phyloP scores from a whole-genome alignment of 1,284 basidiomycete genomes.

The Malassezia slooffiae region DNA sequence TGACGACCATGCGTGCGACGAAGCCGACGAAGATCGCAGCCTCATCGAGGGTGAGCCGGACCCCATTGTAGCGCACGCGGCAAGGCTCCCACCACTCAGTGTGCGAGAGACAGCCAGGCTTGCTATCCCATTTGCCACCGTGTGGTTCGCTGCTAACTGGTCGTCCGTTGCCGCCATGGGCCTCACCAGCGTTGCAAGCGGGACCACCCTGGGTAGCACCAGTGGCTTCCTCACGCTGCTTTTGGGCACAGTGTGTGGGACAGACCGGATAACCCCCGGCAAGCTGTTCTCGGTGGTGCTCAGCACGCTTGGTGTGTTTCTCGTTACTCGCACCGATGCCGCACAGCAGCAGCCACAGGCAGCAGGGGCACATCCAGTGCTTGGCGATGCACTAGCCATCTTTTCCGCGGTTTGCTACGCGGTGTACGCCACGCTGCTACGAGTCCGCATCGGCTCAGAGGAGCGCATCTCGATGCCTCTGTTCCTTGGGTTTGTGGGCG shows the following conservation, averaged over 20 bases:
- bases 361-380: slow-evolving; percentile 18
- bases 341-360: slow-evolving; percentile 9
- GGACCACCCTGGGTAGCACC: slow-evolving; percentile 52
- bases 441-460: slow-evolving; percentile 52
- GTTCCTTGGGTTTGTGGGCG: slow-evolving; percentile 60
- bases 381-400: slow-evolving; percentile 39
- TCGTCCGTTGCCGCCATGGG: slow-evolving; percentile 39
- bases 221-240: slow-evolving; percentile 86
- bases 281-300: slow-evolving; percentile 71
- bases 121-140: slow-evolving; percentile 35
- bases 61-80: slow-evolving; percentile 1
- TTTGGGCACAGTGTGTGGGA: slow-evolving; percentile 69
- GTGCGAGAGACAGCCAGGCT: slow-evolving; percentile 31
- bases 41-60: no score
- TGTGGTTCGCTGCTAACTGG: slow-evolving; percentile 45
- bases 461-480: slow-evolving; percentile 33
- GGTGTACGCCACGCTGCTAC: slow-evolving; percentile 80
- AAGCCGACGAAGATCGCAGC: no score
- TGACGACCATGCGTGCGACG: slow-evolving; percentile 13
- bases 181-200: slow-evolving; percentile 40
- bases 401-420: slow-evolving; percentile 56
- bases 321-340: slow-evolving; percentile 56
- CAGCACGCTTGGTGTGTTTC: slow-evolving; percentile 71
- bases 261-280: slow-evolving; percentile 64
- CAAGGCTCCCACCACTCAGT: slow-evolving; percentile 30